phyloP scores from a whole-genome alignment of 2,329 filamentous ascomycete species.

The Fusarium nurragi region DNA sequence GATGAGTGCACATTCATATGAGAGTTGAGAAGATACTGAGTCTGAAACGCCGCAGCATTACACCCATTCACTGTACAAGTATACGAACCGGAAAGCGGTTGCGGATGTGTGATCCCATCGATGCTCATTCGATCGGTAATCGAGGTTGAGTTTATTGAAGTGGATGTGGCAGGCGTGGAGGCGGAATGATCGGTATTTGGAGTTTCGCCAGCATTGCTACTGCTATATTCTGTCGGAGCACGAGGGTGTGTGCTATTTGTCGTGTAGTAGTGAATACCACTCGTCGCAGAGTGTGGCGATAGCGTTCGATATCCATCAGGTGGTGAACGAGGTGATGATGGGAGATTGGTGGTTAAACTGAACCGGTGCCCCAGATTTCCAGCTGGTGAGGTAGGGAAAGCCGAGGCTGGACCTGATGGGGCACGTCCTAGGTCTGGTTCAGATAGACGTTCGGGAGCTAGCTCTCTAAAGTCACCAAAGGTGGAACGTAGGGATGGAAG shows the following conservation, averaged over 20 bases:
- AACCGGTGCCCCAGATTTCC: conserved; percentile 44
- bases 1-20: conserved; percentile 78
- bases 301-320: conserved; percentile 58
- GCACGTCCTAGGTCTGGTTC: conserved; percentile 47
- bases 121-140: conserved; percentile 66
- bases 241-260: conserved; percentile 49
- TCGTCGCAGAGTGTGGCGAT: conserved; percentile 57
- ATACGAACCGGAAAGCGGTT: conserved; percentile 61
- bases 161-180: conserved; percentile 54
- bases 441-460: conserved; percentile 45
- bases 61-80: conserved; percentile 71
- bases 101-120: conserved; percentile 64
- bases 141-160: conserved; percentile 37
- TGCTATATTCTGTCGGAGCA: conserved; percentile 55
- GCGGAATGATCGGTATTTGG: conserved; percentile 57
- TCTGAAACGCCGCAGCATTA: conserved; percentile 78
- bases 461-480: conserved; percentile 49
- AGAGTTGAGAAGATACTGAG: conserved; percentile 79
- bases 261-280: conserved; percentile 52
- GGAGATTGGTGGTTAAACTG: conserved; percentile 44
- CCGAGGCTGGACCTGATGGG: conserved; percentile 38
- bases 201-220: conserved; percentile 57
- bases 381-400: conserved; percentile 49
- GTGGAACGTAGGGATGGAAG: conserved; percentile 54
- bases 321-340: conserved; percentile 61